Base-by-base conservation (phyloP, 768 basidiomycete genomes). In the Hygrocybe punicea region DNA sequence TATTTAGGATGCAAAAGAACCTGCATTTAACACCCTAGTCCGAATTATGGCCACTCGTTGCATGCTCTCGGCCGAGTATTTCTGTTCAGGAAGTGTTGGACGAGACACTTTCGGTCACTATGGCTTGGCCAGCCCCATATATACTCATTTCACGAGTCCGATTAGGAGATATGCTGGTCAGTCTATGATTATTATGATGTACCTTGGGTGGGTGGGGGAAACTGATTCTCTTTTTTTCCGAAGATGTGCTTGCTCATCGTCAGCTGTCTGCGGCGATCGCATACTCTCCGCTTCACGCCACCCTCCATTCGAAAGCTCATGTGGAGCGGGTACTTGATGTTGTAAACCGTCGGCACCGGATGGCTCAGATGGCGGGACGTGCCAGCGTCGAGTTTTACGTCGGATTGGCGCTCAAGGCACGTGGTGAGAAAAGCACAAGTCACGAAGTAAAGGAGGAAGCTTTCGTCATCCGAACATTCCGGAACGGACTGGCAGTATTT, bases 1-100 rank as follows among this genome's bases (percentile, higher is more conserved):
- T 45, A 8, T 8, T 6, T 40, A 95, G 93, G 93, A 97, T 66
- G 80, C 87, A 0, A 70, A 73, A 16, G 85, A 93, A 63, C 91
- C 94, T 0, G 86, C 92, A 1, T 98, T 99, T 79, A 99, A 98
- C 65, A 98, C 94, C 0, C 82, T 98, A 16, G 96, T 99, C 36
- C 86, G 97, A 40, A 98, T 99, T 71, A 98, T 99, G 95, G 95
- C 97, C 2, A 98, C 96, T 3, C 80, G 97, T 29, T 98, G 97
- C 70, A 99, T 99, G 97, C 79, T 98, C 23, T 87, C 95, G 0
- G 97, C 97, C 17, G 97, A 99, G 69, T 99, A 99, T 71, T 98
- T 98, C 75, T 93, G 91, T 68, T 91, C 95, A 0, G 96, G 97
- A 8, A 94, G 93, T 62, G 93, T 98, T 2, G 84, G 87, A 0